Evolutionary conservation across 345 rosid species (phyloP).

Genomic region (Eucalyptus marginata): DNA sequence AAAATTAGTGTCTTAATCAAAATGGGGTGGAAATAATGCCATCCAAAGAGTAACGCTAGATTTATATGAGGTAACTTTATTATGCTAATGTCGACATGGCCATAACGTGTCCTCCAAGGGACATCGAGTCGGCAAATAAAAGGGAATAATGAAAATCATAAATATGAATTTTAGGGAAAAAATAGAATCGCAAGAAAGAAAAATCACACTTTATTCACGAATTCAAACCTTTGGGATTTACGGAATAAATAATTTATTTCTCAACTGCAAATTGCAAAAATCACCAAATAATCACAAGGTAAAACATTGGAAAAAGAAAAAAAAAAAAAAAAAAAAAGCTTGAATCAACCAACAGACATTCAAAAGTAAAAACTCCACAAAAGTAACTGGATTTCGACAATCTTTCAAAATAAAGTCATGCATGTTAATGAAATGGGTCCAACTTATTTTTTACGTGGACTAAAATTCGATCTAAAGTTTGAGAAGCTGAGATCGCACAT

Average conservation of each 20-base stretch:
- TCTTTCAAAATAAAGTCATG: neutral
- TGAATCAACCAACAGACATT: neutral
- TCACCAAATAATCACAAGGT: neutral
- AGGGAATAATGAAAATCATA: neutral
- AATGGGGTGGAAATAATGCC: too few species aligned
- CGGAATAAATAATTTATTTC: neutral
- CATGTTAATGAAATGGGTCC: neutral
- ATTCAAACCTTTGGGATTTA: neutral
- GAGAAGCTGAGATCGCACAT: too few species aligned
- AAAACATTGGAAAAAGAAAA: too few species aligned
- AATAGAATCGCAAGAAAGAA: neutral
- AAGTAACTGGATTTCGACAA: fast-evolving
- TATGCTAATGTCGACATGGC: neutral
- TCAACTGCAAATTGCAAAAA: neutral
- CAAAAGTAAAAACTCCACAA: neutral
- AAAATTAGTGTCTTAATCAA: too few species aligned
- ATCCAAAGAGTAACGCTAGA: too few species aligned
- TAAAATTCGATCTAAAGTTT: too few species aligned
- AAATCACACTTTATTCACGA: neutral
- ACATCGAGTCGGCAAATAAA: neutral
- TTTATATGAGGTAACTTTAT: too few species aligned
- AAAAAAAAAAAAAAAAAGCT: neutral
- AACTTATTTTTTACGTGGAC: neutral
- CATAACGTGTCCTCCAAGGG: neutral
- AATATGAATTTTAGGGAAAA: neutral